phyloP scores from a whole-genome alignment of 2,329 filamentous ascomycete genomes.

The Chrysoporthe austroafricana region DNA sequence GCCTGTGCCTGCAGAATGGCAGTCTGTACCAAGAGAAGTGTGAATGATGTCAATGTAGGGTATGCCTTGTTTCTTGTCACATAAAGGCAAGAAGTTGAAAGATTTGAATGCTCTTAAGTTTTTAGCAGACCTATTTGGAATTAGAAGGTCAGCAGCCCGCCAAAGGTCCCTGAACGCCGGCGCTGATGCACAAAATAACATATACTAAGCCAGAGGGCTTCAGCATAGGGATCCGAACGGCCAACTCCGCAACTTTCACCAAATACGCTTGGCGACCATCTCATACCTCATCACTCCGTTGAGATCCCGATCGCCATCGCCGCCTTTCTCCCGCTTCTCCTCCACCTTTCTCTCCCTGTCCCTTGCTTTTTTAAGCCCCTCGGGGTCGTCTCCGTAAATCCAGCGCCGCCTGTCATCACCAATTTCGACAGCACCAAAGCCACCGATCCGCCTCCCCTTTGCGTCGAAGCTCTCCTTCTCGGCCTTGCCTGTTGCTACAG shows the following conservation, averaged over 20 bases:
- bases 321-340: constrained; percentile 57
- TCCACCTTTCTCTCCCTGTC: constrained; percentile 67
- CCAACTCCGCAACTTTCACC: constrained; percentile 59
- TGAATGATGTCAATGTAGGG: neutral
- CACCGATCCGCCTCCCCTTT: constrained; percentile 75
- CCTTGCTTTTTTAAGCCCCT: constrained; percentile 64
- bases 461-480: constrained; percentile 65
- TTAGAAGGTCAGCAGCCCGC: neutral
- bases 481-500: constrained; percentile 48
- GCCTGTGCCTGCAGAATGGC: no score
- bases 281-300: constrained; percentile 79
- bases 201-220: neutral
- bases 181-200: constrained; percentile 5
- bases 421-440: constrained; percentile 84
- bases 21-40: no score
- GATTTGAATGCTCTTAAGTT: neutral
- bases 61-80: neutral
- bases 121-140: neutral
- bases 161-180: neutral
- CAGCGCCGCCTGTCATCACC: constrained; percentile 83
- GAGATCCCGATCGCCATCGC: constrained; percentile 57
- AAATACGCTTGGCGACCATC: constrained; percentile 96
- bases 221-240: neutral
- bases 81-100: neutral
- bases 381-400: constrained; percentile 85